Conservation (phyloP, 495 filamentous ascomycete species). For the Penicillium dipodomyicola region DNA sequence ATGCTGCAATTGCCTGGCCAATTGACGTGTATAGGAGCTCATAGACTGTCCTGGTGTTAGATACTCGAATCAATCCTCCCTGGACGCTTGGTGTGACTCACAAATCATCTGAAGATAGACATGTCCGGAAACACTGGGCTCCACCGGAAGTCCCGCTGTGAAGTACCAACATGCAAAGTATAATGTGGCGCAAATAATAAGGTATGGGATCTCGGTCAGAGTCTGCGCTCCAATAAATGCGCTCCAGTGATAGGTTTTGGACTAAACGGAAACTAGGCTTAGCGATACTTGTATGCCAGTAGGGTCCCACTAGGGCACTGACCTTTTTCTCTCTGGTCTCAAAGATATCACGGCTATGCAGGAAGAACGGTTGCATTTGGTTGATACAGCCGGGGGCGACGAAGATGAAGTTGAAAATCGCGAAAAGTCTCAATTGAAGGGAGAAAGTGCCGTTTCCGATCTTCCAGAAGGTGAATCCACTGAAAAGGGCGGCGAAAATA, state of each 20-base stretch:
- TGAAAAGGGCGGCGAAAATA: conserved; percentile 41
- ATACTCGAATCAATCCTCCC: too few relatives aligned
- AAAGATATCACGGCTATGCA: conserved; percentile 72
- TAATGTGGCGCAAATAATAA: conserved; percentile 53
- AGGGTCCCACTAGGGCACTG: neutral
- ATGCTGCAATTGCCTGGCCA: conserved; percentile 51
- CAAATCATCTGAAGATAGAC: conserved; percentile 49
- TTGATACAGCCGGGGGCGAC: conserved; percentile 80
- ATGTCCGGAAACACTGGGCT: conserved; percentile 44
- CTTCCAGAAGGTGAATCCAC: conserved; percentile 48
- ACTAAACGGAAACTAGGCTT: conserved; percentile 59
- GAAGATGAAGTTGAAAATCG: conserved; percentile 75
- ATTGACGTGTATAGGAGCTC: conserved; percentile 47
- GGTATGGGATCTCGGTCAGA: conserved; percentile 60
- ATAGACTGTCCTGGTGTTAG: conserved; percentile 34
- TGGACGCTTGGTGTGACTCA: conserved; percentile 20
- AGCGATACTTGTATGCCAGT: conserved; percentile 56
- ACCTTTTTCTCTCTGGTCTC: conserved; percentile 69
- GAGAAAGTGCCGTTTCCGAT: conserved; percentile 41
- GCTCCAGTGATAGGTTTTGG: conserved; percentile 51
- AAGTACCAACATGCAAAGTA: conserved; percentile 63
- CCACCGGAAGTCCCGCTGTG: conserved; percentile 49
- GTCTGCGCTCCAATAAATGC: conserved; percentile 46
- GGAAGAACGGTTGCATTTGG: conserved; percentile 83
- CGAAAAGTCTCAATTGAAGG: conserved; percentile 40